Base-by-base conservation (phyloP, 352 stramenopile genomes). In the Phytophthora nicotianae region DNA sequence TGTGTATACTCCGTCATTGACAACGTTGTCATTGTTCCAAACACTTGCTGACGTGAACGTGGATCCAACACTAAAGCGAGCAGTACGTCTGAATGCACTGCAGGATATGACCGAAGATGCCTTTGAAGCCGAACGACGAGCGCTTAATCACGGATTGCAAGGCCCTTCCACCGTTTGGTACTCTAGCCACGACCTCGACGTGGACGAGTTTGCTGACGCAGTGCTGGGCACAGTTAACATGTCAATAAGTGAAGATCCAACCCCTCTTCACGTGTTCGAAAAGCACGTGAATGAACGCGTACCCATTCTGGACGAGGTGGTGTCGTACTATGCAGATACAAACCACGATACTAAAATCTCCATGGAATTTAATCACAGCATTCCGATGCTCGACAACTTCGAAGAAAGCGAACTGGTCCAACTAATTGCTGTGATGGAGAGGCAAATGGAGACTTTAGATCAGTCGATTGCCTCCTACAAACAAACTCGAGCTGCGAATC, bases 101-200 rank as follows among this genome's bases (percentile, higher is more conserved):
- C 55, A 72, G 23, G 50, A 63, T 6, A 76, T 86, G 50, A 41
- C 74, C 17, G 13, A 65, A 23, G 50, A 73, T 5, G 78, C 74
- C 0, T 87, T 88, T 53, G 61, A 78, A 41, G 72, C 70, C 3
- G 82, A 91, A 23, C 19, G 29, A 17, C 58, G 65, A 40, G 74
- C 68, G 27, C 62, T 91, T 13, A 50, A 62, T 0, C 62, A 70
- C 38, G 82, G 82, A 19, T 51, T 91, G 4, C 68, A 82, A 50
- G 62, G 76, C 0, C 79, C 82, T 6, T 91, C 82, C 13, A 89
- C 79, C 0, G 74, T 76, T 8, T 89, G 80, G 82, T 86, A 86
- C 48, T 85, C 82, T 3, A 51, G 13, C 11, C 65, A 74, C 50
- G 82, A 91, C 55, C 72, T 75, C 45, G 57, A 79, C 13, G 51